Percentiles rank a stretch among this genome's conserved stretches.
These are phyloP conservation scores for Trifolium fragiferum DNA, from an alignment of 306 rosid species.

Conservation along the genomic window DNA sequence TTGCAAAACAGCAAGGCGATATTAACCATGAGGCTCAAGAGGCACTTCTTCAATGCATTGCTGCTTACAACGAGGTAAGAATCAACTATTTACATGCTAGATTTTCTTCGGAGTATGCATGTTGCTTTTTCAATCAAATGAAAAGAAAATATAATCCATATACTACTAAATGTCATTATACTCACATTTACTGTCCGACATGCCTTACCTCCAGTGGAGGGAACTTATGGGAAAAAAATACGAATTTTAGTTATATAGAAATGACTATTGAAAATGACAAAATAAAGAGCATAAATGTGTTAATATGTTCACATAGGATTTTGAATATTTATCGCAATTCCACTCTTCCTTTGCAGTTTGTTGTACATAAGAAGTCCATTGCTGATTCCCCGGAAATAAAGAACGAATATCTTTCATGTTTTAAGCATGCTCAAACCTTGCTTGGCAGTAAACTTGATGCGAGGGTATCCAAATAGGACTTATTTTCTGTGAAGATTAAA, in stretches of 20 bases:
- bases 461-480: conserved; percentile 34
- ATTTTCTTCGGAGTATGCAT: conserved; percentile 17
- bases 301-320: not conserved
- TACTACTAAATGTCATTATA: too few relatives aligned
- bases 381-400: conserved; percentile 62
- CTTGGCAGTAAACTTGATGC: conserved; percentile 35
- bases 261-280: not conserved
- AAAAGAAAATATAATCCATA: too few relatives aligned
- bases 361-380: conserved; percentile 50
- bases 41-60: conserved; percentile 64
- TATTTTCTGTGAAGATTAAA: conserved; percentile 33
- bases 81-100: not conserved
- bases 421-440: conserved; percentile 65
- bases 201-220: too few relatives aligned
- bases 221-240: too few relatives aligned
- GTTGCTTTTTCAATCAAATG: too few relatives aligned
- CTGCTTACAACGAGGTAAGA: conserved; percentile 73
- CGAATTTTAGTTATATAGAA: not conserved
- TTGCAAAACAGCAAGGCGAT: conserved; percentile 48
- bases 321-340: conserved; percentile 10
- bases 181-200: too few relatives aligned
- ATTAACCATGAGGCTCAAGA: conserved; percentile 53
- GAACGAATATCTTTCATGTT: conserved; percentile 71
- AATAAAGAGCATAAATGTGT: not conserved
- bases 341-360: conserved; percentile 60